A percentile compares a stretch with the other conserved stretches of the same genome.
Conservation (phyloP, 2,329 filamentous ascomycete species). For the Rhynchosporium graminicola region DNA sequence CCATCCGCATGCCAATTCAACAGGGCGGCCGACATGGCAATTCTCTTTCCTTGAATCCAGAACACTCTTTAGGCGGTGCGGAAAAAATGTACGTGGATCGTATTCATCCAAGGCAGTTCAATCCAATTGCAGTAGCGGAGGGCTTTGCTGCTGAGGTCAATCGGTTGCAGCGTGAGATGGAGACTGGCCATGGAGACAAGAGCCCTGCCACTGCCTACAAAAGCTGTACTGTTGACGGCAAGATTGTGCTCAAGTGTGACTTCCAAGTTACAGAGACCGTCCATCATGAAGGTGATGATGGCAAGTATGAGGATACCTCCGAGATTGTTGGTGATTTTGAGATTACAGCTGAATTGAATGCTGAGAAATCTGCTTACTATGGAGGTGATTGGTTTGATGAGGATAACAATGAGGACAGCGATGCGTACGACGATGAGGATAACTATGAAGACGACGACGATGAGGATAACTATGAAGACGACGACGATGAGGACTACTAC, state of each 20-base stretch:
- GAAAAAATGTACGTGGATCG: conserved; percentile 3
- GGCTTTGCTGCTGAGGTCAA: not conserved
- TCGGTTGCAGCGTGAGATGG: not conserved
- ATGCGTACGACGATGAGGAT: not conserved
- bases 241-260: not conserved
- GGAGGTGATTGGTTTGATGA: no score
- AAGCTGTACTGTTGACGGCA: not conserved
- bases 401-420: not conserved
- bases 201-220: not conserved
- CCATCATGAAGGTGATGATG: no score
- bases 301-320: no score
- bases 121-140: not conserved
- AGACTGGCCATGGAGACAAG: not conserved
- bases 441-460: not conserved
- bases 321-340: no score
- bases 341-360: no score
- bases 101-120: not conserved
- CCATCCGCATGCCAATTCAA: not conserved
- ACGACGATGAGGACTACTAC: not conserved
- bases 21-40: not conserved
- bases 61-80: not conserved
- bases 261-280: not conserved
- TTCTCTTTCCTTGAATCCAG: not conserved
- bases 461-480: not conserved
- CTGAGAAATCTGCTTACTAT: no score